These are phyloP conservation scores for Solanum peruvianum DNA, from an alignment of 257 asterid species.

Conservation along the genomic window DNA sequence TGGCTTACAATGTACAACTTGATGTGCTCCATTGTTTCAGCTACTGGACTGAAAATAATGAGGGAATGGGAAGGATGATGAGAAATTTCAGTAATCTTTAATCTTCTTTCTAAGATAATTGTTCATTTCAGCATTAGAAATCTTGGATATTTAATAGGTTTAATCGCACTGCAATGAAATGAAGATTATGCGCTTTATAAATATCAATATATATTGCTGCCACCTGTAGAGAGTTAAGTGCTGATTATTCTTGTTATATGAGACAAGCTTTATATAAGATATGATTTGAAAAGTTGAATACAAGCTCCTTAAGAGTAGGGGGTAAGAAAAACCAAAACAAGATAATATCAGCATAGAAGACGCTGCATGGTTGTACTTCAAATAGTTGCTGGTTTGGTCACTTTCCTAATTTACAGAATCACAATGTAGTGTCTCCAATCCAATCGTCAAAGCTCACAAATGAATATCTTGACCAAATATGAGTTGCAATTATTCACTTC, in stretches of 20 bases:
- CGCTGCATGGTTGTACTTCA: background rate
- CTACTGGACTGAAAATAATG: background rate
- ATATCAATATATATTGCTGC: background rate
- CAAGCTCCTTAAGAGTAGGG: background rate
- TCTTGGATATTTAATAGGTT: background rate
- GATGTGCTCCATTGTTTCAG: background rate
- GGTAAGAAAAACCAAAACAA: background rate
- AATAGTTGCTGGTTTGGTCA: background rate
- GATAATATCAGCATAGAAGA: background rate
- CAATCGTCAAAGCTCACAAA: background rate
- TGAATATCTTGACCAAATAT: background rate
- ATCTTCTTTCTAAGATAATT: background rate
- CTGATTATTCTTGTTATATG: background rate
- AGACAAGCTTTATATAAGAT: background rate
- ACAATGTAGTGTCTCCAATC: background rate
- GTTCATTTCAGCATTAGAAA: background rate
- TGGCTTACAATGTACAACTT: background rate
- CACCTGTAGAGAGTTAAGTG: background rate
- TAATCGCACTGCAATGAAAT: background rate
- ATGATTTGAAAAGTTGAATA: background rate
- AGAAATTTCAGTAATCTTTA: background rate
- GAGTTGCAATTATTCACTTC: slow-evolving; percentile 29
- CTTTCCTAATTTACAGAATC: background rate
- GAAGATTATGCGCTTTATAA: background rate
- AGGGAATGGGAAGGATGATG: background rate